phyloP scores from a whole-genome alignment of 106 monocot species.

The Platanthera guangdongensis region DNA sequence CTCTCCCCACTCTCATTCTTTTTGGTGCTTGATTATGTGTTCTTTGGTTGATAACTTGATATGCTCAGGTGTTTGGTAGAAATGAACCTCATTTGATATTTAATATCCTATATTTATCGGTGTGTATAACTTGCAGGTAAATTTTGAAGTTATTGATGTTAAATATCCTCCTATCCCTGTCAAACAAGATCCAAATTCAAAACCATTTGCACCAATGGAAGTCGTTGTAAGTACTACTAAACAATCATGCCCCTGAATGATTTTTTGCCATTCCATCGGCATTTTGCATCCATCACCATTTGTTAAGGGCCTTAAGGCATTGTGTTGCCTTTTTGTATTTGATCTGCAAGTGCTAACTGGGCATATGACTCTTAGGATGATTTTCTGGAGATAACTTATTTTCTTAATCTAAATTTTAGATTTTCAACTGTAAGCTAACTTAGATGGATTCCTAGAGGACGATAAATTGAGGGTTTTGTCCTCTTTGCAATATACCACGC shows the following conservation, averaged over 20 bases:
- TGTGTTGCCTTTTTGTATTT: background rate
- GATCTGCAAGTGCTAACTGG: background rate
- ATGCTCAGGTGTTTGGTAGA: background rate
- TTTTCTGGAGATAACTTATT: background rate
- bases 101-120: background rate
- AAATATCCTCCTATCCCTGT: conserved; percentile 74
- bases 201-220: conserved; percentile 87
- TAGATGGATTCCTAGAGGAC: background rate
- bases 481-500: background rate
- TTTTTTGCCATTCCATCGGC: background rate
- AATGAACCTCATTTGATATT: background rate
- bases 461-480: background rate
- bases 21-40: background rate
- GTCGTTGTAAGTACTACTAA: conserved; percentile 48
- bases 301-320: background rate
- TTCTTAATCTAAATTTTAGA: background rate
- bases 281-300: background rate
- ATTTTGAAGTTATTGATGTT: conserved; percentile 54
- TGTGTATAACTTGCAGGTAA: conserved; percentile 33
- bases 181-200: conserved; percentile 56
- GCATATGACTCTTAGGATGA: background rate
- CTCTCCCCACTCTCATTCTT: background rate
- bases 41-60: background rate
- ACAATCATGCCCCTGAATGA: background rate
- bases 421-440: background rate